Conservation (phyloP, 225 moss, liverwort and hornwort genomes). For the Antitrichia curtipendula region DNA sequence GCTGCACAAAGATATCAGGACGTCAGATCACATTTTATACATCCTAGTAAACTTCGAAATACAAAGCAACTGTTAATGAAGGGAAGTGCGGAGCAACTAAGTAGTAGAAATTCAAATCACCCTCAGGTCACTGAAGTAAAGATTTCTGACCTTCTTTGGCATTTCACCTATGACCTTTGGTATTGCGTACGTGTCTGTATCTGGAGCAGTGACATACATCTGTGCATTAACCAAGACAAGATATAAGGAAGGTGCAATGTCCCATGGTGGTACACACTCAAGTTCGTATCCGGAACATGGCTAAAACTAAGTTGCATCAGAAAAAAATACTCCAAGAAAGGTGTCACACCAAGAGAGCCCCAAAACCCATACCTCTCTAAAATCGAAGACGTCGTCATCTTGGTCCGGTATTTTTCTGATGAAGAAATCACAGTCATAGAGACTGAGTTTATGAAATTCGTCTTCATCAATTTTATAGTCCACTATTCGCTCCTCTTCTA, state of each 20-base stretch:
- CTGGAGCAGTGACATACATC: conserved; percentile 98
- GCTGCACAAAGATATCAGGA: conserved; percentile 31
- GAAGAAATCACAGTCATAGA: conserved; percentile 92
- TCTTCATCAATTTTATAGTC: conserved; percentile 97
- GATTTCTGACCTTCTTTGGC: conserved; percentile 61
- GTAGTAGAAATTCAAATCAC: background rate
- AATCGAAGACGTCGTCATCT: conserved; percentile 82
- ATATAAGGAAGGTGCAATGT: background rate
- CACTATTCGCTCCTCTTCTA: conserved; percentile 74
- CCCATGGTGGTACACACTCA: background rate
- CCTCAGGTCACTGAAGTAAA: background rate
- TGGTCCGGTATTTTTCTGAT: conserved; percentile 73
- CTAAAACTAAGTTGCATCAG: background rate
- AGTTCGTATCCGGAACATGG: background rate
- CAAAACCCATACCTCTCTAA: conserved; percentile 50
- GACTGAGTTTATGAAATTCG: conserved; percentile 77
- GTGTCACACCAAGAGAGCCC: background rate
- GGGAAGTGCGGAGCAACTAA: background rate
- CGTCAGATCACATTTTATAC: background rate
- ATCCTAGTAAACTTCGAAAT: background rate
- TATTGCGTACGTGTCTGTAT: conserved; percentile 89
- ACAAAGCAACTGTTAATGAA: background rate
- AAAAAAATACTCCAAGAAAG: background rate
- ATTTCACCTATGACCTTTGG: conserved; percentile 70
- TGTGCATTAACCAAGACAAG: conserved; percentile 9